Base-by-base conservation (phyloP, 2,329 filamentous ascomycete species). In the Aureobasidium melanogenum region DNA sequence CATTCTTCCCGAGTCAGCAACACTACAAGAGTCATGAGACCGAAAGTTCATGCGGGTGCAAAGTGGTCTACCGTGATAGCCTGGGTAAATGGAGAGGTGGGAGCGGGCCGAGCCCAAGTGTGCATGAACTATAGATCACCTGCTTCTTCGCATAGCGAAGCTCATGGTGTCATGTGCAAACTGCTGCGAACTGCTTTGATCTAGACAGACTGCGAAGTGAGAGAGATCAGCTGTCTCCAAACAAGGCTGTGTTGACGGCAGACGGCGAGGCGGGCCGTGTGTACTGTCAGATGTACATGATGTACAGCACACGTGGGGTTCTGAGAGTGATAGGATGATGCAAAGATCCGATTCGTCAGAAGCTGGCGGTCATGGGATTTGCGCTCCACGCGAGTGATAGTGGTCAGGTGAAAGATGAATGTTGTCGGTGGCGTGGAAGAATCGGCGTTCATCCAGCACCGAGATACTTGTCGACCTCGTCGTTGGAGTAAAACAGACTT, bases 381-480 rank as follows among this genome's bases (percentile, higher is more conserved):
- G 34, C 10, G 19, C 34, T 52, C 19, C 32, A 52, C 39, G 34
- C 48, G 48, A 22, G 34, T 39, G 47, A 51, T 51, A 24, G 26
- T 47, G 44, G 14, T 47, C 44, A 50, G 10, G 22, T 15, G 9
- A 2, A 28, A 15, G 26, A 17, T 19, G 8, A 4, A 47, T 36
- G 32, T 8, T 38, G 22, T 15, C 6, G 32, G 19, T 26, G 1
- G 7, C 5, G 9, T 2, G 3, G 1, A 17, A 9, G 22, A 28
- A 3, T 14, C 22, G 10, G 5, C 1, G 0, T 30, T 64, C 57
- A 64, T 0, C 58, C 58, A 34, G 22, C 46, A 7, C 85, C 82
- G 19, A 95, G 74, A 70, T 95, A 94, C 69, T 80, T 84, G 68
- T 91, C 84, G 60, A 95, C 77, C 66, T 93, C 88, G n/a, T 88